These are phyloP conservation scores for Ogataea nonfermentans DNA, from an alignment of 805 yeast species.

Conservation along the genomic window DNA sequence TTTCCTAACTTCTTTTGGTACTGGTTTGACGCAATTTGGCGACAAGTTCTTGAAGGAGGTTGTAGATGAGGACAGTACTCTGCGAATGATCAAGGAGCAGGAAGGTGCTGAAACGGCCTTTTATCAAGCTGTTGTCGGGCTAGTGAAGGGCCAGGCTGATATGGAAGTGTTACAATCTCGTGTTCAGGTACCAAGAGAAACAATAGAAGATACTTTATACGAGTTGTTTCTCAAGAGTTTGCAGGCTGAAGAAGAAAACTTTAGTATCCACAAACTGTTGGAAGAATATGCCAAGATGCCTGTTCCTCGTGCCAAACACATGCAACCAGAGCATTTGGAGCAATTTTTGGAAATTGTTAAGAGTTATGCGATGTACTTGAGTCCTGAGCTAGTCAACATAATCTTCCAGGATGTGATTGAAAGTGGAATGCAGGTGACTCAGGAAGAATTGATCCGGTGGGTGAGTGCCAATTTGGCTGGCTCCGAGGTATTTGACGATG, in stretches of 20 bases:
- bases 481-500: slow-evolving; percentile 10
- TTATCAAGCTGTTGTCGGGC: slow-evolving; percentile 18
- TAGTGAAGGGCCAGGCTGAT: slow-evolving; percentile 17
- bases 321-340: slow-evolving; percentile 23
- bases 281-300: slow-evolving; percentile 21
- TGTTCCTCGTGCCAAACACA: slow-evolving; percentile 19
- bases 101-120: slow-evolving; percentile 20
- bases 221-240: slow-evolving; percentile 12
- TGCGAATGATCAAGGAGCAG: slow-evolving; percentile 14
- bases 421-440: slow-evolving; percentile 21
- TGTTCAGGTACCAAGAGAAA: slow-evolving; percentile 9
- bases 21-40: slow-evolving; percentile 22
- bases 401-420: slow-evolving; percentile 23
- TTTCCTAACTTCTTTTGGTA: slow-evolving; percentile 14
- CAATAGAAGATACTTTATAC: slow-evolving; percentile 13
- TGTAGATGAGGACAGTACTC: slow-evolving; percentile 15
- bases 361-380: slow-evolving; percentile 12
- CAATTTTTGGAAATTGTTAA: slow-evolving; percentile 17
- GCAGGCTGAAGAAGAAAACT: slow-evolving; percentile 4
- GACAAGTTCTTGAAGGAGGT: slow-evolving; percentile 17
- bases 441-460: slow-evolving; percentile 20
- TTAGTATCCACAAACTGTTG: slow-evolving; percentile 7
- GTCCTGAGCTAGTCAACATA: slow-evolving; percentile 9
- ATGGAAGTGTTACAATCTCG: slow-evolving; percentile 16
- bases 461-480: slow-evolving; percentile 12